These are phyloP conservation scores for Fusarium cyanostomum DNA, from an alignment of 2,329 filamentous ascomycete genomes.

Conservation along the genomic window DNA sequence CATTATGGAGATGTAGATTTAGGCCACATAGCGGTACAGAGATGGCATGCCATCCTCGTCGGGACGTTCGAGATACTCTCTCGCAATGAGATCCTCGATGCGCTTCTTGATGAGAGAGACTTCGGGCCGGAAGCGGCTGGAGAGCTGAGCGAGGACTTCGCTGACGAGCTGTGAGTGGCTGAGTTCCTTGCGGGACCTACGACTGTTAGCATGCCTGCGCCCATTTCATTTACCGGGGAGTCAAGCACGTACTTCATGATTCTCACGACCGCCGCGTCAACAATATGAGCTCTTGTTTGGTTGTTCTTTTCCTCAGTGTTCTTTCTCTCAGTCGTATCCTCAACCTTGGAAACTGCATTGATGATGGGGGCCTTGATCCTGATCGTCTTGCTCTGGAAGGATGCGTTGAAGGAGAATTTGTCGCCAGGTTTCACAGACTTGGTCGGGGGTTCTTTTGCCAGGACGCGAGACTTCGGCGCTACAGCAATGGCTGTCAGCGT, in stretches of 20 bases:
- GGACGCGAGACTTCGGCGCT: conserved; percentile 81
- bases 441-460: conserved; percentile 81
- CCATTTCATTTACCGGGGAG: too few relatives aligned
- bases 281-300: conserved; percentile 73
- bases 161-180: conserved; percentile 74
- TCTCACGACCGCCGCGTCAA: conserved; percentile 80
- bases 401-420: conserved; percentile 81
- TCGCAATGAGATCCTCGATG: conserved; percentile 79
- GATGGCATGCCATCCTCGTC: conserved; percentile 73
- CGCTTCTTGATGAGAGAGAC: conserved; percentile 81
- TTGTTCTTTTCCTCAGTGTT: conserved; percentile 81
- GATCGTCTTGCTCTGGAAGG: conserved; percentile 83
- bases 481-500: conserved; percentile 85
- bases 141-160: conserved; percentile 77
- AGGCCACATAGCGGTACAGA: conserved; percentile 78
- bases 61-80: conserved; percentile 78
- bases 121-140: conserved; percentile 77
- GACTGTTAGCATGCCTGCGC: conserved; percentile 19
- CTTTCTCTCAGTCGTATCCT: conserved; percentile 74
- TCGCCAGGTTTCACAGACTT: conserved; percentile 82
- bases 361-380: conserved; percentile 92
- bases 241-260: conserved; percentile 81
- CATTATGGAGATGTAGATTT: conserved; percentile 27
- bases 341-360: conserved; percentile 82
- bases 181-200: conserved; percentile 77